A percentile compares a stretch with the other conserved stretches of the same genome.
Conservation (phyloP, 2,329 filamentous ascomycete species). For the Trematosphaeria pertusa region DNA sequence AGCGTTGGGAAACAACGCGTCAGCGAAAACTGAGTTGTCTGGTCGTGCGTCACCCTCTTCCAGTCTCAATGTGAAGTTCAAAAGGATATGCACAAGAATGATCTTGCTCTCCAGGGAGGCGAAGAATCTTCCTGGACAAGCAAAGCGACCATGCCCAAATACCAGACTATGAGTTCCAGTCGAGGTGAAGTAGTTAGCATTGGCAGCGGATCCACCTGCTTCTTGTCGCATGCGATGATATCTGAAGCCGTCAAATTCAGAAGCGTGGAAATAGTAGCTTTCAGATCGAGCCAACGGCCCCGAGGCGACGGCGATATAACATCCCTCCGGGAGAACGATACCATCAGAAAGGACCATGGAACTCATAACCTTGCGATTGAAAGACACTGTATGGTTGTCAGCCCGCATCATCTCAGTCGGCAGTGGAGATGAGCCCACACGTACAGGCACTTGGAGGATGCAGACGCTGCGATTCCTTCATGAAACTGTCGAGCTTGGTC, state of each 20-base stretch:
- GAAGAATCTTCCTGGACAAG: conserved; percentile 15
- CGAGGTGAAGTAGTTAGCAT: conserved; percentile 1
- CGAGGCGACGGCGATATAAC: background rate
- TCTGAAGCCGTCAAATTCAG: conserved; percentile 8
- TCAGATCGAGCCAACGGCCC: background rate
- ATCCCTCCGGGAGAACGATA: conserved; percentile 8
- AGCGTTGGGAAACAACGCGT: no score
- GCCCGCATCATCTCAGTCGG: no score
- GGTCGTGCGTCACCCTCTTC: background rate
- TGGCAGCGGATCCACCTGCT: background rate
- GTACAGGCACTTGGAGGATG: conserved; percentile 4
- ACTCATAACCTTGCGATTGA: conserved; percentile 8
- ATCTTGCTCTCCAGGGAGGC: conserved; percentile 10
- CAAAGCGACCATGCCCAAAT: conserved; percentile 8
- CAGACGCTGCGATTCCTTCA: conserved; percentile 12
- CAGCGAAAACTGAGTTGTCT: background rate
- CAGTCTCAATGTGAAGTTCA: conserved; percentile 8
- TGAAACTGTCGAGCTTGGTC: conserved; percentile 13
- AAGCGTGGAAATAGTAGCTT: no score
- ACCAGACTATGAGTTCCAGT: conserved; percentile 1
- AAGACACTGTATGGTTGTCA: background rate
- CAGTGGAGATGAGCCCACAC: no score
- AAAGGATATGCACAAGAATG: conserved; percentile 4
- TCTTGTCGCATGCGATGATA: background rate
- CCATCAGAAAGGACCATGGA: conserved; percentile 11